These are phyloP conservation scores for Cladosporium halotolerans DNA, from an alignment of 2,329 filamentous ascomycete species.

Conservation along the genomic window DNA sequence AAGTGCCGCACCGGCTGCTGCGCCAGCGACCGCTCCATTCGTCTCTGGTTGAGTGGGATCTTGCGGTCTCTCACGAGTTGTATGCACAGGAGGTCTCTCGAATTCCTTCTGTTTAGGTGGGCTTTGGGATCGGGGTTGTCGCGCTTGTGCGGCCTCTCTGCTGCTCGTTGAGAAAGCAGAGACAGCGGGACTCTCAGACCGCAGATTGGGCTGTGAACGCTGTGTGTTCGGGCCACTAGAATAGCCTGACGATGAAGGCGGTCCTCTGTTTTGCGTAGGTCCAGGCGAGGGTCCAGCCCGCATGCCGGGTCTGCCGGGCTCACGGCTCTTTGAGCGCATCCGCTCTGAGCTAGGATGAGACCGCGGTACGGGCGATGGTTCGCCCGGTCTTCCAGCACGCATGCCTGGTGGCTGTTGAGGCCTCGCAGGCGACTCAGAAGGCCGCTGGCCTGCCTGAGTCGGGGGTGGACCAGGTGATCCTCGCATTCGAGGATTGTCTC, in stretches of 20 bases:
- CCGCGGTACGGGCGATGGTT: slow-evolving; percentile 16
- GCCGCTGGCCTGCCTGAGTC: slow-evolving; percentile 21
- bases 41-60: background rate
- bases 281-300: slow-evolving; percentile 24
- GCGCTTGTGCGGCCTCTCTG: background rate
- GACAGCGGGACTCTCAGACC: slow-evolving; percentile 16
- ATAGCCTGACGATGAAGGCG: background rate
- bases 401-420: background rate
- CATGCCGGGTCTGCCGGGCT: slow-evolving; percentile 17
- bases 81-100: slow-evolving; percentile 1
- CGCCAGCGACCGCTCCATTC: slow-evolving; percentile 2
- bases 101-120: slow-evolving; percentile 16
- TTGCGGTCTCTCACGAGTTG: background rate
- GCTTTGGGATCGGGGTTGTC: slow-evolving; percentile 16
- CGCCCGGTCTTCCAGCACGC: background rate
- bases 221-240: background rate
- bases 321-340: slow-evolving; percentile 28
- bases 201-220: slow-evolving; percentile 8
- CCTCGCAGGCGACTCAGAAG: slow-evolving; percentile 10
- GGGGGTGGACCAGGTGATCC: slow-evolving; percentile 26
- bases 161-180: slow-evolving; percentile 7
- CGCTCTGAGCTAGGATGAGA: slow-evolving; percentile 29
- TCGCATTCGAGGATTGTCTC: slow-evolving; percentile 25
- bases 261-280: slow-evolving; percentile 12
- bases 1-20: slow-evolving; percentile 8